Evolutionary conservation across 148 eudicot genomes (phyloP).

Genomic region (Selenicereus undatus): DNA sequence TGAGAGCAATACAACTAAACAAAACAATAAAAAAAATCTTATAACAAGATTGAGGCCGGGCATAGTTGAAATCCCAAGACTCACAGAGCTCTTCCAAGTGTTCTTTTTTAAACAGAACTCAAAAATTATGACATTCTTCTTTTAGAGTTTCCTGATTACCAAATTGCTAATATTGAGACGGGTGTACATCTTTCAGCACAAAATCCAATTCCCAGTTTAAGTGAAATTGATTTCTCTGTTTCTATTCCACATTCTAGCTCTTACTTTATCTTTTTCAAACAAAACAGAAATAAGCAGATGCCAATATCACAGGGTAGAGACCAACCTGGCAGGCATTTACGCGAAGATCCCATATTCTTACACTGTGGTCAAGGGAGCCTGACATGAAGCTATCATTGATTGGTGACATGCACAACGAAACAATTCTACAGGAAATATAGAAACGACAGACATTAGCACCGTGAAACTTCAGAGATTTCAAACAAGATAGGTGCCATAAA

Average conservation of each 20-base stretch:
- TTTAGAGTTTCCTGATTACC: neutral
- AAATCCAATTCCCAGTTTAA: neutral
- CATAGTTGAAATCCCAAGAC: neutral
- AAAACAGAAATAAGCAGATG: neutral
- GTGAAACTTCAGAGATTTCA: neutral
- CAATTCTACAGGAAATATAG: conserved; percentile 58
- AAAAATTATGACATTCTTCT: neutral
- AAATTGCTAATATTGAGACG: neutral
- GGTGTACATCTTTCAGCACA: neutral
- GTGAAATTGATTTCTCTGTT: neutral
- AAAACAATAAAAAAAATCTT: neutral
- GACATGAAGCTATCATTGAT: conserved; percentile 97
- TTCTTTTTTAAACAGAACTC: neutral
- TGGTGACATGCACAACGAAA: conserved; percentile 97
- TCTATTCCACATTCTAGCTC: neutral
- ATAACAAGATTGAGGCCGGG: neutral
- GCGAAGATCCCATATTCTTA: conserved; percentile 98
- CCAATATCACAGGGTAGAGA: conserved; percentile 13
- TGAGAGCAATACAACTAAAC: too few species aligned
- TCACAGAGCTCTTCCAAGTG: neutral
- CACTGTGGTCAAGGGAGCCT: conserved; percentile 92
- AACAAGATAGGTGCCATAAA: neutral
- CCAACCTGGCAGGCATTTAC: conserved; percentile 98
- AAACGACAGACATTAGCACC: conserved; percentile 19
- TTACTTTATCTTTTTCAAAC: neutral